A percentile compares a stretch with the other conserved stretches of the same genome.
phyloP scores from a whole-genome alignment of 352 stramenopile genomes.

The Globisporangium camurandrum region DNA sequence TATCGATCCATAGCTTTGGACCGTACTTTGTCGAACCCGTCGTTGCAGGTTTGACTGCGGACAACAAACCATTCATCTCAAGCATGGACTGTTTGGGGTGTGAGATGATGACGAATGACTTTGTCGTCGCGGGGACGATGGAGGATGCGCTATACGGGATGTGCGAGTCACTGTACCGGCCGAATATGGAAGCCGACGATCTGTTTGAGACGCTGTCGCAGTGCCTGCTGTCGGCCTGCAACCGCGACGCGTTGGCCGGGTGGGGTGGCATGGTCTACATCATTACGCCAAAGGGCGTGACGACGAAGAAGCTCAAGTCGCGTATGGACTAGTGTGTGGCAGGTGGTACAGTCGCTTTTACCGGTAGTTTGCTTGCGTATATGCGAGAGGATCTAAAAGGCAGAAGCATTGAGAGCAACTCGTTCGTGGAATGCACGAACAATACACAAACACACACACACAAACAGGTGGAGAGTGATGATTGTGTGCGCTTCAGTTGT shows the following conservation, averaged over 20 bases:
- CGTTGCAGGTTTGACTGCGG: conserved; percentile 92
- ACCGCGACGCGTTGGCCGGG: conserved; percentile 96
- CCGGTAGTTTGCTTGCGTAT: background rate
- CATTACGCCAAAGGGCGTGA: conserved; percentile 87
- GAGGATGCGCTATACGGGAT: conserved; percentile 98
- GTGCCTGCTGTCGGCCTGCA: conserved; percentile 95
- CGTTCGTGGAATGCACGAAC: no score
- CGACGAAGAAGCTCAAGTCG: conserved; percentile 74
- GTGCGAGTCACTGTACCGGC: conserved; percentile 97
- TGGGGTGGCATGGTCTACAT: conserved; percentile 99
- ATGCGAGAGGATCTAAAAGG: background rate
- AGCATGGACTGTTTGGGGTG: conserved; percentile 98
- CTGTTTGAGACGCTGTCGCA: conserved; percentile 99
- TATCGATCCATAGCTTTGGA: conserved; percentile 79
- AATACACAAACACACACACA: no score
- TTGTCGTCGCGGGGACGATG: conserved; percentile 97
- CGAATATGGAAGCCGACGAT: conserved; percentile 93
- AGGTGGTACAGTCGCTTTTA: background rate
- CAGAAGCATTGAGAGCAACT: no score
- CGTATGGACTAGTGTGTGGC: conserved; percentile 57
- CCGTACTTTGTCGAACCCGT: conserved; percentile 99
- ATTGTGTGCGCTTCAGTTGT: no score
- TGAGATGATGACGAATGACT: conserved; percentile 94
- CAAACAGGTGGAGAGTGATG: no score
- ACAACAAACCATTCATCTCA: conserved; percentile 95